Base-by-base conservation (phyloP, 305 asterid species). In the Petunia hybrid region DNA sequence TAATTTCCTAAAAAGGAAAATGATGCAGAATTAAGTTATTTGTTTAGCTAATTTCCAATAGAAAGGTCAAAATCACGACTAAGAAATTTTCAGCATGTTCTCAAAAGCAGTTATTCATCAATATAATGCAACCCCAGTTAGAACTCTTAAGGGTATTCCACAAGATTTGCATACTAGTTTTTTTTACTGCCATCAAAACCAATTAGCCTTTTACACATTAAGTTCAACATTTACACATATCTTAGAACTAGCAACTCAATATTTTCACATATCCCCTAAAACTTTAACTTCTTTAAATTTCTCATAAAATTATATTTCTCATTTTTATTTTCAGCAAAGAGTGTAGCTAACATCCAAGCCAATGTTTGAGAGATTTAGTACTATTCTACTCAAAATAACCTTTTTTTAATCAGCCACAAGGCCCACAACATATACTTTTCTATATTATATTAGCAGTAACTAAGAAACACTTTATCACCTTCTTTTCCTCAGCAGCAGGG, bases 401-500 rank as follows among this genome's bases (percentile, higher is more conserved):
- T 71, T 48, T 31, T 48, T 31, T 31, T 42, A 10, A 40, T 16
- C 48, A 39, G 6, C 35, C 4, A 35, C 16, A 10, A 31, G 43
- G 31, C 31, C 31, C 31, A 22, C 31, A 22, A 22, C 31, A 22
- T 22, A 22, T 22, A 22, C 31, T 22, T 22, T 0, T 22, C 31
- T 22, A 22, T 22, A 22, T 22, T 22, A 22, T 22, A 22, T 43
- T 5, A 71, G 60, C 22, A 46, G 61, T 31, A 71, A 1, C 2
- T 31, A 31, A 31, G 41, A 31, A 31, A 10, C 12, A 71, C 6
- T 5, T 1, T 6, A 57, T 76, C 51, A 81, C 84, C 83, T 83
- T 75, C 81, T 80, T 83, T 74, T 83, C 81, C 64, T 83, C 81
- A 14, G 57, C 83, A 22, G 75, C 77, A 31, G 80, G 59, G 10